phyloP scores from a whole-genome alignment of 2,329 filamentous ascomycete genomes.

The Annulohypoxylon truncatum region DNA sequence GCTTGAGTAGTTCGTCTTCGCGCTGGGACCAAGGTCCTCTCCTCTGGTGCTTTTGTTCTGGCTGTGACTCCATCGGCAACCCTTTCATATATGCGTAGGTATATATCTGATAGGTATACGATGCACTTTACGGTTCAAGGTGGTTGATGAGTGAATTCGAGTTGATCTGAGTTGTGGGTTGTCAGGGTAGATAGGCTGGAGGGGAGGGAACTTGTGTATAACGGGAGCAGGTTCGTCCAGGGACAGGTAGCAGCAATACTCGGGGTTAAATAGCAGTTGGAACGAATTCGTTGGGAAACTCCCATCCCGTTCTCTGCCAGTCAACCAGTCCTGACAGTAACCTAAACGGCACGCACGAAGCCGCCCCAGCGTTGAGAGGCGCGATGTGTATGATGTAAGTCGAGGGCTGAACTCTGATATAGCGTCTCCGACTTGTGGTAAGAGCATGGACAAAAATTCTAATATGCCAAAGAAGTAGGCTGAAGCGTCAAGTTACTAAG shows the following conservation, averaged over 20 bases:
- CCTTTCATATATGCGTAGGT: not conserved
- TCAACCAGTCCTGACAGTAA: not conserved
- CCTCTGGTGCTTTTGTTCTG: constrained; percentile 32
- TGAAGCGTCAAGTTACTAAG: not conserved
- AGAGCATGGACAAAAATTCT: not conserved
- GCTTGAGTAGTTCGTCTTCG: constrained; percentile 78
- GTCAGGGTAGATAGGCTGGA: not conserved
- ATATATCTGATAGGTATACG: not conserved
- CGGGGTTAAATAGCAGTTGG: not conserved
- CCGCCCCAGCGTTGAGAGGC: not conserved
- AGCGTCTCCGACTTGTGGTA: not conserved
- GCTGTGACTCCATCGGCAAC: not conserved
- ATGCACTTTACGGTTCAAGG: not conserved
- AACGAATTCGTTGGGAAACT: not conserved
- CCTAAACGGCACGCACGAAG: not conserved
- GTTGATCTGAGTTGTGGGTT: not conserved
- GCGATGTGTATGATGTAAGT: not conserved
- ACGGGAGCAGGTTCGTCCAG: not conserved
- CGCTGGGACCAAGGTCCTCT: constrained; percentile 85
- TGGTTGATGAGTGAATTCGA: not conserved
- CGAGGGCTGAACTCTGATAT: not conserved
- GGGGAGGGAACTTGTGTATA: not conserved
- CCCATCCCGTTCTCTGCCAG: constrained; percentile 11
- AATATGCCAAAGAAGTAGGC: not conserved
- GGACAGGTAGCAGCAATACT: not conserved